A percentile compares a stretch with the other conserved stretches of the same genome.
These are phyloP conservation scores for Pseudotsuga menziesii DNA, from an alignment of 75 land plant genomes.

Conservation along the genomic window DNA sequence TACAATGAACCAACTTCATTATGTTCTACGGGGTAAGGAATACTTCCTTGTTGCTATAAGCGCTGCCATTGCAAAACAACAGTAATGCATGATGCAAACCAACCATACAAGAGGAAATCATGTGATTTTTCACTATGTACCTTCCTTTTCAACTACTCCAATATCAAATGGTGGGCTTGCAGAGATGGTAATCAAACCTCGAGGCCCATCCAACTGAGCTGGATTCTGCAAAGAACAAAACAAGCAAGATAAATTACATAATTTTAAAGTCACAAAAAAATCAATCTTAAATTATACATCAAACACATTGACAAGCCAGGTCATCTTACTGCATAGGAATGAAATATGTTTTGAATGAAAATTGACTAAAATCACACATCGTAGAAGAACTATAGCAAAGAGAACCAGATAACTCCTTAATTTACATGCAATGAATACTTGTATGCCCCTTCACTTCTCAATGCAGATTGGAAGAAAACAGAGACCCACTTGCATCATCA, in stretches of 20 bases:
- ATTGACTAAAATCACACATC: too few species aligned
- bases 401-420: too few species aligned
- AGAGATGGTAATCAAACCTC: conserved; percentile 52
- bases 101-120: neutral
- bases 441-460: too few species aligned
- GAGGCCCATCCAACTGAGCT: conserved; percentile 54
- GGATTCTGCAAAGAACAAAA: conserved; percentile 7
- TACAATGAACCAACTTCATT: neutral
- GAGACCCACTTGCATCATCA: too few species aligned
- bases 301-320: neutral
- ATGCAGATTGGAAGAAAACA: too few species aligned
- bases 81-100: neutral
- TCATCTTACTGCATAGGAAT: neutral
- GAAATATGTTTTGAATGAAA: neutral
- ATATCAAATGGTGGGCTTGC: conserved; percentile 46
- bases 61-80: neutral
- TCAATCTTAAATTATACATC: neutral
- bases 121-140: conserved; percentile 15
- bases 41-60: neutral
- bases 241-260: neutral
- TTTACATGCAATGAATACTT: too few species aligned
- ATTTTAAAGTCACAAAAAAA: neutral
- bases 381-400: too few species aligned
- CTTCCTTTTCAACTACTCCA: conserved; percentile 63
- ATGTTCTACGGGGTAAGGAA: neutral